These are phyloP conservation scores for Leptographium procerum DNA, from an alignment of 2,329 filamentous ascomycete species.

Conservation along the genomic window DNA sequence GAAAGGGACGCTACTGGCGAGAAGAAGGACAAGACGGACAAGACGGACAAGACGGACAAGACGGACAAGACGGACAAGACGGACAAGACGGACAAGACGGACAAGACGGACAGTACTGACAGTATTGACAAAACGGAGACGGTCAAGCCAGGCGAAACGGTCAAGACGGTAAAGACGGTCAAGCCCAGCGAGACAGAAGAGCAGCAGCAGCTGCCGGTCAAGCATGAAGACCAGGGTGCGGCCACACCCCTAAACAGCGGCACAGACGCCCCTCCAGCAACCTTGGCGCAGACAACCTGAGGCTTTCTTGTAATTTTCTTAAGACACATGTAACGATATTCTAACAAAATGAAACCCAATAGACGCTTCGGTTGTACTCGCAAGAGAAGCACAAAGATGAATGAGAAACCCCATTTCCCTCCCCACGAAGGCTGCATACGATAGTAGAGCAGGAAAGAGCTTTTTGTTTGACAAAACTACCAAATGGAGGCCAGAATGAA, in stretches of 20 bases:
- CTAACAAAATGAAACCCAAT: no score
- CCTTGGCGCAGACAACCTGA: background rate
- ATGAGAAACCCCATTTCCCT: no score
- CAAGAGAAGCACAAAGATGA: no score
- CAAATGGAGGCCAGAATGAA: background rate
- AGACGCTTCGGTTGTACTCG: no score
- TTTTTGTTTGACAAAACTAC: background rate
- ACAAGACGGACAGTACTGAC: background rate
- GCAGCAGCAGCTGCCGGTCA: background rate
- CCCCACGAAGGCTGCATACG: no score
- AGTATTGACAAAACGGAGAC: background rate
- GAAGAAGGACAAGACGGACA: background rate
- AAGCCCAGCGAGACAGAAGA: no score
- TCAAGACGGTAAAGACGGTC: no score
- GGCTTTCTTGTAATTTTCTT: background rate
- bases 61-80: background rate
- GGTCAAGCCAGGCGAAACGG: background rate
- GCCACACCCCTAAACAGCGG: background rate
- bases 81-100: background rate
- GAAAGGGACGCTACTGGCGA: background rate
- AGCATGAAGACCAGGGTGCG: background rate
- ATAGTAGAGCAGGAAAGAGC: no score
- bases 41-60: background rate
- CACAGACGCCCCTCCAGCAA: background rate
- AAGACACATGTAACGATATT: no score